Base-by-base conservation (phyloP, 257 asterid species). In the Jacaranda copaia region DNA sequence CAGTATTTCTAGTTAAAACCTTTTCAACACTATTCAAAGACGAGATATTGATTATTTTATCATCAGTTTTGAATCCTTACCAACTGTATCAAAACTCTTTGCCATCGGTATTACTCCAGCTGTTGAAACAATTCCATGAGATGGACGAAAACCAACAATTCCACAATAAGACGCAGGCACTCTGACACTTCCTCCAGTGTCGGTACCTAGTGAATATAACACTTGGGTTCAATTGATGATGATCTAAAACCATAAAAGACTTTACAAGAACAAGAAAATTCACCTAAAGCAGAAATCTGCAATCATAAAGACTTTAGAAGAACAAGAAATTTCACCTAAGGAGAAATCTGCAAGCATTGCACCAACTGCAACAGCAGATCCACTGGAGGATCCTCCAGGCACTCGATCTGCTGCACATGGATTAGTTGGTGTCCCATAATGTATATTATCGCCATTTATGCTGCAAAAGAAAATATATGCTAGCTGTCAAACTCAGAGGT, bases 341-440 rank as follows among this genome's bases (percentile, higher is more conserved):
- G 99, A 85, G 86, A 94, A 92, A 91, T 94, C 96, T 1, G 86
- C 90, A 72, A 88, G 88, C 73, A 13, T 78, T 58, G 96, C 93
- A 57, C 88, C 97, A 80, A 94, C 99, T 3, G 96, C 92, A 20
- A 91, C 98, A 12, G 99, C 99, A 64, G 99, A 92, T 71, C 99
- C 99, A 77, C 98, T 94, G 40, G 99, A 94, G 20, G 99, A 94
- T 49, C 99, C 98, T 74, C 99, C 99, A 38, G 99, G 99, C 77
- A 94, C 92, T 73, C 98, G 77, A 74, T 94, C 97, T 62, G 86
- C 77, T 36, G 98, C 94, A 82, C 89, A 82, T 38, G 98, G 98
- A 84, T 94, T 92, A 15, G 74, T 67, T 42, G 99, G 97, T 59
- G 99, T 94, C 46, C 98, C 98, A 12, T 89, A 89, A 76, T 92